These are phyloP conservation scores for Paralagenidium karlingii DNA, from an alignment of 352 stramenopile species.

Conservation along the genomic window DNA sequence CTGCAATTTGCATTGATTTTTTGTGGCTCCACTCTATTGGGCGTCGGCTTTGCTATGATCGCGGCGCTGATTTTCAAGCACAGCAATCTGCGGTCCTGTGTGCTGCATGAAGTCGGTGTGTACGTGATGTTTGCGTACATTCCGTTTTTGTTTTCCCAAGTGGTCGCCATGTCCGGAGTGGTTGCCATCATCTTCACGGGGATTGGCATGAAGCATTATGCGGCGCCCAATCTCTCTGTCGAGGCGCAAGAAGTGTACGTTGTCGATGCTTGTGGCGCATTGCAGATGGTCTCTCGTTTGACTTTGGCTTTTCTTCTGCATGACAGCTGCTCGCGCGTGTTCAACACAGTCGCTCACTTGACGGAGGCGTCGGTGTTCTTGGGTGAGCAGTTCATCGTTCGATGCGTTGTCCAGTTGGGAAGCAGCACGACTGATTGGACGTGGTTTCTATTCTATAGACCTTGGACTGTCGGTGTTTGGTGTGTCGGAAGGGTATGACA, in stretches of 20 bases:
- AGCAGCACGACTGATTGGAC: neutral
- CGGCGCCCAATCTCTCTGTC: slow-evolving; percentile 69
- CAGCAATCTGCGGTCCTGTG: slow-evolving; percentile 75
- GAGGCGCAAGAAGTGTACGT: slow-evolving; percentile 73
- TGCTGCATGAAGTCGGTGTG: slow-evolving; percentile 81
- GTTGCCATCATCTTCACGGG: slow-evolving; percentile 91
- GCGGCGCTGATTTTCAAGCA: slow-evolving; percentile 85
- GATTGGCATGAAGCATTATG: slow-evolving; percentile 87
- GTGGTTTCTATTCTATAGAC: slow-evolving; percentile 23
- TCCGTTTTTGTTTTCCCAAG: slow-evolving; percentile 56
- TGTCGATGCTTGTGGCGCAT: neutral
- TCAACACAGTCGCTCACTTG: slow-evolving; percentile 86
- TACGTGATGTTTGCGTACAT: slow-evolving; percentile 84
- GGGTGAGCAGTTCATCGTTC: slow-evolving; percentile 23
- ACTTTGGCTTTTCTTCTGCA: no score
- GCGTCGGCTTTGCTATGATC: slow-evolving; percentile 71
- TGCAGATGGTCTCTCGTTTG: neutral
- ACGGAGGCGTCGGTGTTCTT: slow-evolving; percentile 90
- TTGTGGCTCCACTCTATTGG: slow-evolving; percentile 79
- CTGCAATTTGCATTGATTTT: slow-evolving; percentile 88
- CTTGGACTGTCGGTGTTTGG: slow-evolving; percentile 85
- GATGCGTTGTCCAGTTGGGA: neutral
- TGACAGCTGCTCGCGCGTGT: slow-evolving; percentile 78
- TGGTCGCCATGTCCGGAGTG: slow-evolving; percentile 82
- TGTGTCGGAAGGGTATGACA: slow-evolving; percentile 57